Base-by-base conservation (phyloP, 2,329 filamentous ascomycete species). In the Epicoccum nigrum region DNA sequence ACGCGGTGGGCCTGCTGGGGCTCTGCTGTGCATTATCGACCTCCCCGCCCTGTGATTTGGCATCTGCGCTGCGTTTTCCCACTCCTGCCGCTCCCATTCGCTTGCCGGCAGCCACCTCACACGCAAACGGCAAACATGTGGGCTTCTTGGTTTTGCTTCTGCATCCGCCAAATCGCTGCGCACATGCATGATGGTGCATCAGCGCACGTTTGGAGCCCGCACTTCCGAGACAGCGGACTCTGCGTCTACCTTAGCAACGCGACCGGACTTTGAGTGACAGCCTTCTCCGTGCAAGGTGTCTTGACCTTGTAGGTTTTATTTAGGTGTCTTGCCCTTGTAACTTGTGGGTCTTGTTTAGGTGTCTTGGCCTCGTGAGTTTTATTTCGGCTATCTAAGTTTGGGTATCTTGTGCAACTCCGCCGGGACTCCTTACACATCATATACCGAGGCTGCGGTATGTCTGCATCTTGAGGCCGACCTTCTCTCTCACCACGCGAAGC, bases 11-110 rank as follows among this genome's bases (percentile, higher is more conserved):
- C 20, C 19, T 28, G 12, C 16, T 6, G 17, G 23, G 3, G 19
- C 16, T 16, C 33, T n/a, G 4, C 20, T 30, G 28, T n/a, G 7
- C 28, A 30, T 30, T 35, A 27, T 21, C 20, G 35, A 27, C 13
- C 4, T 31, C 42, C 44, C 49, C 34, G 52, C 46, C 32, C 51
- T 27, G 55, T 63, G 59, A 63, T 63, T 59, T 51, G 43, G 52
- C 43, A 55, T 53, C 41, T 33, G 34, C 45, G 21, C 40, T 50
- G 45, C 48, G 47, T 58, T 60, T 57, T 34, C 40, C 28, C 34
- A 4, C 1, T 4, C 16, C 39, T 43, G 45, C 49, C 35, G 32
- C 38, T 40, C 42, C 59, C 55, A 55, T 39, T 58, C 57, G 57
- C 55, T 59, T 43, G 28, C 55, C 38, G 15, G 13, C 13, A 13